Evolutionary conservation across 228 moss, liverwort and hornwort species (phyloP).

Genomic region (Sphagnum fallax): DNA sequence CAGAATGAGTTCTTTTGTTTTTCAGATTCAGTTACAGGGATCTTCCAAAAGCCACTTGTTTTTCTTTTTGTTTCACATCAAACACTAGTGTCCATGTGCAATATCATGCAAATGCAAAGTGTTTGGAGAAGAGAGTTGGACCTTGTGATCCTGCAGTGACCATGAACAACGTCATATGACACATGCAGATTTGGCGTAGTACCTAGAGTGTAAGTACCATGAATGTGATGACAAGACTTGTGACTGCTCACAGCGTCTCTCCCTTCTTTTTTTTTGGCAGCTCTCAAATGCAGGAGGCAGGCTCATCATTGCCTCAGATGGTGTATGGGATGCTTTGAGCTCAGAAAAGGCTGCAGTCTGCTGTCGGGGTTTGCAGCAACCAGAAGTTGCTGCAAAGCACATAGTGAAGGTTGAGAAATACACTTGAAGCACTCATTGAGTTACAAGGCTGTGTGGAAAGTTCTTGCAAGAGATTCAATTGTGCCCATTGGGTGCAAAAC

Average conservation of each 20-base stretch:
- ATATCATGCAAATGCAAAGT: too few species aligned
- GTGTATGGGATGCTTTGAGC: constrained; percentile 83
- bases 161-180: too few species aligned
- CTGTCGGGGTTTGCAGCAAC: constrained; percentile 62
- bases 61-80: neutral
- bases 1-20: neutral
- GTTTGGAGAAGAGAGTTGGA: too few species aligned
- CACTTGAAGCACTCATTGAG: neutral
- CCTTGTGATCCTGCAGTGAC: too few species aligned
- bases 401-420: constrained; percentile 45
- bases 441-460: neutral
- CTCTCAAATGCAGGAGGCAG: constrained; percentile 64
- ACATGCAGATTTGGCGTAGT: too few species aligned
- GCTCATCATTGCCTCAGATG: constrained; percentile 82
- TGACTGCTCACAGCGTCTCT: neutral
- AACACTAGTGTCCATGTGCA: too few species aligned
- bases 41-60: neutral
- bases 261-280: constrained; percentile 11
- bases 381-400: constrained; percentile 72
- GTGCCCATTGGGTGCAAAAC: neutral
- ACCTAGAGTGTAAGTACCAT: constrained; percentile 1
- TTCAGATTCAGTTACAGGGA: neutral
- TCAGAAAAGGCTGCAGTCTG: constrained; percentile 74
- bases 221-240: constrained; percentile 3
- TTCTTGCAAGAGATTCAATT: neutral